Conservation (phyloP, 2,329 filamentous ascomycete species). For the Fusarium buxicola region DNA sequence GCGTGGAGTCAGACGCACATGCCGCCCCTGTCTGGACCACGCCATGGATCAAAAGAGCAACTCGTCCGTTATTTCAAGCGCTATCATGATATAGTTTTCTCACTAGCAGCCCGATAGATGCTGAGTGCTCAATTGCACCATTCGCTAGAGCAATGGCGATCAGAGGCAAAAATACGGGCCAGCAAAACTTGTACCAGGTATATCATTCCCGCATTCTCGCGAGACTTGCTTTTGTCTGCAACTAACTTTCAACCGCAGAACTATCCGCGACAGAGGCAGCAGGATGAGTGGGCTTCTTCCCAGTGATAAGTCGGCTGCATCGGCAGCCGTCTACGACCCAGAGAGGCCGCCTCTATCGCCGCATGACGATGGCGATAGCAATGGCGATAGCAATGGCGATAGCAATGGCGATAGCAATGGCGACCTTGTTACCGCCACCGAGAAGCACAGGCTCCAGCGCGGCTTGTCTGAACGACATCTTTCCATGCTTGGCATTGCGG, state of each 20-base stretch:
- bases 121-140: slow-evolving; percentile 31
- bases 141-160: slow-evolving; percentile 26
- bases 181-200: not conserved
- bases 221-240: not conserved
- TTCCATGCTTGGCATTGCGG: slow-evolving; percentile 65
- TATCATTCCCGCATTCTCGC: slow-evolving; percentile 1
- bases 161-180: slow-evolving; percentile 18
- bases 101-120: slow-evolving; percentile 13
- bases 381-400: slow-evolving; percentile 24
- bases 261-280: slow-evolving; percentile 5
- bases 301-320: slow-evolving; percentile 14
- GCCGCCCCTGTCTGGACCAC: slow-evolving; percentile 12
- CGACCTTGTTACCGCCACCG: slow-evolving; percentile 41
- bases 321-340: slow-evolving; percentile 14
- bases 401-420: slow-evolving; percentile 26
- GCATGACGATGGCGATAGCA: not conserved
- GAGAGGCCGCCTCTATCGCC: slow-evolving; percentile 2
- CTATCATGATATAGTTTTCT: slow-evolving; percentile 6
- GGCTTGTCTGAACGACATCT: slow-evolving; percentile 52
- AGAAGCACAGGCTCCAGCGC: slow-evolving; percentile 41
- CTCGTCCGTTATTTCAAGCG: slow-evolving; percentile 1
- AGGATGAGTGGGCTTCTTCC: slow-evolving; percentile 30
- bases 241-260: not conserved
- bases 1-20: slow-evolving; percentile 26
- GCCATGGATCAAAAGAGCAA: slow-evolving; percentile 36